A percentile compares a stretch with the other conserved stretches of the same genome.
These are phyloP conservation scores for Nidula microcarpa DNA, from an alignment of 768 basidiomycete genomes.

Conservation along the genomic window DNA sequence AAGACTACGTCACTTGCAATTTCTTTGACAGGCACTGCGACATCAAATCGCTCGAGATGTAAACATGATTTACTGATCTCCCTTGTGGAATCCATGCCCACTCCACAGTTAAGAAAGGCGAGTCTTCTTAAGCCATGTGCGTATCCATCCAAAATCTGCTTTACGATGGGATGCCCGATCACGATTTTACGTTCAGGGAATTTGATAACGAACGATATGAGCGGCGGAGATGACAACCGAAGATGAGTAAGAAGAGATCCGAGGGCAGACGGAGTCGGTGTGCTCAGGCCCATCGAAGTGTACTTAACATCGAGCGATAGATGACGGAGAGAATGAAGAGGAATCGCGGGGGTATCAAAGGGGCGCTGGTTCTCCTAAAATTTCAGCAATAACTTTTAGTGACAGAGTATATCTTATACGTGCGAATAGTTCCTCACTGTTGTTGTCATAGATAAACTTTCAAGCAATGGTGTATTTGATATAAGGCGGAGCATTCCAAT, in stretches of 20 bases:
- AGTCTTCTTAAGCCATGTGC: conserved; percentile 38
- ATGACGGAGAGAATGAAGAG: conserved; percentile 40
- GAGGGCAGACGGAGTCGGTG: conserved; percentile 23
- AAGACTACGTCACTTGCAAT: conserved; percentile 27
- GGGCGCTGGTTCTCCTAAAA: conserved; percentile 32
- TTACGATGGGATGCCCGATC: conserved; percentile 34
- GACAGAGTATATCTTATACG: no score
- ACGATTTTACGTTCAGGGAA: conserved; percentile 38
- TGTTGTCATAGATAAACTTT: conserved; percentile 59
- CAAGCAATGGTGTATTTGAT: conserved; percentile 48
- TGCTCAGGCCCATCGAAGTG: conserved; percentile 18
- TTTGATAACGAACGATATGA: conserved; percentile 39
- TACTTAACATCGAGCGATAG: conserved; percentile 50
- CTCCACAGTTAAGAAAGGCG: conserved; percentile 42
- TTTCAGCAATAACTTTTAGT: background rate
- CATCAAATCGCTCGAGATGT: conserved; percentile 44
- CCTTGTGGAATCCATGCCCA: conserved; percentile 34
- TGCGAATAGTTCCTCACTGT: conserved; percentile 29
- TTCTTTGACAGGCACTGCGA: conserved; percentile 50
- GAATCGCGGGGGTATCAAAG: conserved; percentile 20
- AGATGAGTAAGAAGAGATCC: conserved; percentile 26
- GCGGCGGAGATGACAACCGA: conserved; percentile 23
- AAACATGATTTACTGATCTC: conserved; percentile 39
- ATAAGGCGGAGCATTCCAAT: conserved; percentile 40
- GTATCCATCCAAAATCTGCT: conserved; percentile 38